phyloP scores from a whole-genome alignment of 306 rosid species.

The Rosa lucieae region DNA sequence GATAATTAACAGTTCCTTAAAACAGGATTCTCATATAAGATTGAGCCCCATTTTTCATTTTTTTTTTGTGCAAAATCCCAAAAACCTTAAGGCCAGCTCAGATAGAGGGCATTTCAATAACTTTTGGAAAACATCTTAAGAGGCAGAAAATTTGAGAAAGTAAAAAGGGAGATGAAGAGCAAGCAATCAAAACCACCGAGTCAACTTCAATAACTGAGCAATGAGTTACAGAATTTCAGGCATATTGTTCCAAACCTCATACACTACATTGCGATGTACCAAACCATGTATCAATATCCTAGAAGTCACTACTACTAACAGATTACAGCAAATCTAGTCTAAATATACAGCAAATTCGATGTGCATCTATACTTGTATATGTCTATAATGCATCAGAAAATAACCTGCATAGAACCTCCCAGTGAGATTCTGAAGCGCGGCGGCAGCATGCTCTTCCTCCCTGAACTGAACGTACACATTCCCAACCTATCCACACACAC shows the following conservation, averaged over 20 bases:
- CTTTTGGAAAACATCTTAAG: not conserved
- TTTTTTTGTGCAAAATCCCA: not conserved
- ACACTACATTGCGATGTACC: not conserved
- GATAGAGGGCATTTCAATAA: not conserved
- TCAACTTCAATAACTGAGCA: not conserved
- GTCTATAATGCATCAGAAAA: not conserved
- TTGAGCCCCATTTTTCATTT: not conserved
- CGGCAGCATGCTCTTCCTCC: constrained; percentile 96
- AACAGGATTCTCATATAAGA: not conserved
- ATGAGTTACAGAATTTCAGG: not conserved
- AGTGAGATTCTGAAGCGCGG: constrained; percentile 79
- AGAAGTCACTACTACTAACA: not conserved
- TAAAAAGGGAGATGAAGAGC: not conserved
- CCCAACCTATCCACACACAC: constrained; percentile 59
- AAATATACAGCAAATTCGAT: not conserved
- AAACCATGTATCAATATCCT: not conserved
- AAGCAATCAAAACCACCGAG: not conserved
- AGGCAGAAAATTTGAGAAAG: not conserved
- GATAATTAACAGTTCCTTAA: not conserved
- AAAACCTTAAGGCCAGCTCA: not conserved
- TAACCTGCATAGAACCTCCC: constrained; percentile 94
- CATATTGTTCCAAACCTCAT: not conserved
- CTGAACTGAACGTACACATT: constrained; percentile 84
- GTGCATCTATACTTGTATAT: not conserved
- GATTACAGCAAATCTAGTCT: not conserved